Percentiles rank a stretch among this genome's conserved stretches.
These are phyloP conservation scores for Coix lacrymajobi DNA, from an alignment of 176 grass and related monocot species.

Conservation along the genomic window DNA sequence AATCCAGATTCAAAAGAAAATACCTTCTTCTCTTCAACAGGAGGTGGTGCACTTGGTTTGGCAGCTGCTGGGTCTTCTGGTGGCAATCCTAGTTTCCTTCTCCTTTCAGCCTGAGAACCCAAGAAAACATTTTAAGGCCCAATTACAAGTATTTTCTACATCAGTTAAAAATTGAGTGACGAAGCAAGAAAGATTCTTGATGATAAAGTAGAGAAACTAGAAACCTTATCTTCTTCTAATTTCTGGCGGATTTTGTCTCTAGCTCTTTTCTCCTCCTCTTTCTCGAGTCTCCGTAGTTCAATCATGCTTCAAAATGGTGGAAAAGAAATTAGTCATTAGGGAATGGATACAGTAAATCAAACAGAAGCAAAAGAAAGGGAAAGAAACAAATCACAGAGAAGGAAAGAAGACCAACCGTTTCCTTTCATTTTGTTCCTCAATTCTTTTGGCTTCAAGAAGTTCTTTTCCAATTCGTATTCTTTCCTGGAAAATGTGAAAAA, in stretches of 20 bases:
- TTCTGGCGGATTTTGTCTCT: slow-evolving; percentile 97
- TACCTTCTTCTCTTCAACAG: slow-evolving; percentile 94
- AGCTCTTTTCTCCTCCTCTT: slow-evolving; percentile 93
- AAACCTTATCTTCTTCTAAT: slow-evolving; percentile 96
- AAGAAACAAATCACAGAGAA: background rate
- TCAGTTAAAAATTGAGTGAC: background rate
- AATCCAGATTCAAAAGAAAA: slow-evolving; percentile 16
- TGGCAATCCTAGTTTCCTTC: slow-evolving; percentile 93
- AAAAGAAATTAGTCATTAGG: background rate
- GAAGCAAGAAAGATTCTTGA: background rate
- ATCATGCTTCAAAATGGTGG: slow-evolving; percentile 50
- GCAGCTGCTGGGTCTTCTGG: slow-evolving; percentile 73
- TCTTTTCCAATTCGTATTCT: slow-evolving; percentile 92
- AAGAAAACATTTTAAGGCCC: background rate
- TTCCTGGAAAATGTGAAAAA: slow-evolving; percentile 47
- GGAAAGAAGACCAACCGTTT: slow-evolving; percentile 54
- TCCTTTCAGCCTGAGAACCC: slow-evolving; percentile 77
- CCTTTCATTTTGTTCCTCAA: slow-evolving; percentile 93
- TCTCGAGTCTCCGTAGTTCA: slow-evolving; percentile 84
- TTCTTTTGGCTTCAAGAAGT: slow-evolving; percentile 95
- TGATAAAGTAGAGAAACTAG: slow-evolving; percentile 11
- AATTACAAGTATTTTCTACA: background rate
- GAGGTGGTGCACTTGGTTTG: slow-evolving; percentile 59
- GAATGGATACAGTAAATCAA: background rate
- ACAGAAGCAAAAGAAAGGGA: background rate